Conservation (phyloP, 2,329 filamentous ascomycete genomes). For the Botrytis cinerea region DNA sequence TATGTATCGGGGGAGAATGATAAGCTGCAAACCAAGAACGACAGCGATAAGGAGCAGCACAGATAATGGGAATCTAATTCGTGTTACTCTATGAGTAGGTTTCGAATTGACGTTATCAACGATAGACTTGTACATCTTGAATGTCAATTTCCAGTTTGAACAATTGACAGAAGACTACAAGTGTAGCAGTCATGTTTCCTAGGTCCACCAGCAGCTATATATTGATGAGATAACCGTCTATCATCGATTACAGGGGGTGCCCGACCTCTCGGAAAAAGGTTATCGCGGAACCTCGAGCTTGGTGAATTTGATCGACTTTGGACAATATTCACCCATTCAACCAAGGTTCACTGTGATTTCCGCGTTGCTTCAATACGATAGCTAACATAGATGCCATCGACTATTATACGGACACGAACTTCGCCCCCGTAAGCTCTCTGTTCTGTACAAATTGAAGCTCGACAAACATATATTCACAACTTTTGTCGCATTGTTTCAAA, state of each 20-base stretch:
- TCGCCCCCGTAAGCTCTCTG: background rate
- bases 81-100: background rate
- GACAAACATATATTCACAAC: background rate
- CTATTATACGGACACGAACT: background rate
- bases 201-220: background rate
- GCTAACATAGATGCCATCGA: background rate
- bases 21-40: conserved; percentile 34
- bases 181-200: background rate
- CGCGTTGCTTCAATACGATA: background rate
- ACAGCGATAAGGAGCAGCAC: conserved; percentile 30
- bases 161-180: background rate
- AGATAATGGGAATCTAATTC: conserved; percentile 31
- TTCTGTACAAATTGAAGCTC: background rate
- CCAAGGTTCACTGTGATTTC: background rate
- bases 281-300: background rate
- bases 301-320: background rate
- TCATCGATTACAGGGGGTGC: background rate
- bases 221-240: background rate
- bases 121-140: conserved; percentile 22
- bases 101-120: background rate
- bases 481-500: conserved; percentile 1
- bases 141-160: background rate
- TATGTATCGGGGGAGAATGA: conserved; percentile 36
- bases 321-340: background rate
- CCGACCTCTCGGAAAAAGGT: conserved; percentile 12